Evolutionary conservation across 345 rosid species (phyloP), one percentile per base, ranked within the genome.

Genomic region (Lumnitzera racemosa): DNA sequence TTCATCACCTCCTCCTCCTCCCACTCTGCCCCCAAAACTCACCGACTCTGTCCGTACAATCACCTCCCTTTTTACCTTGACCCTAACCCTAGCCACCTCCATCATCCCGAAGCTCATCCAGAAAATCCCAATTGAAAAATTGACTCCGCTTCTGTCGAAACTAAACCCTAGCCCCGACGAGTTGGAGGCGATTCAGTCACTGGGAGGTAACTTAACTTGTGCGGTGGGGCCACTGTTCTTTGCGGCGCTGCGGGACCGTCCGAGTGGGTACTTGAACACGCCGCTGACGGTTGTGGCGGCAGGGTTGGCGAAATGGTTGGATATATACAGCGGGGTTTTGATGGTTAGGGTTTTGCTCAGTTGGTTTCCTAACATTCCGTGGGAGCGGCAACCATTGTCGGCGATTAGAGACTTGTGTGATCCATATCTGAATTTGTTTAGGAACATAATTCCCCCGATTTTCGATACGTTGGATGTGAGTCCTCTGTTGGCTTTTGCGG

Each of bases 341-440:
- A 78, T 87, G 96, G 87, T 92, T 51, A 78, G 96, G 80, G 98
- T 92, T 50, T 77, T 92, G 72, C 88, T 89, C 13, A 87, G 96
- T 68, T 92, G 96, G 98, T 92, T 92, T 71, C 98, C 96, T 0
- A 92, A 92, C 65, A 83, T 87, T 5, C 96, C 94, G 0, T 89
- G 96, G 98, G 96, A 92, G 50, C 72, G 88, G 23, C 96, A 87
- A 76, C 96, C 96, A 1, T 64, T 89, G 36, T 80, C 91, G 6
- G 96, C 96, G 1, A 83, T 89, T 6, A 76, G 94, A 62, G 96
- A 85, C 75, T 79, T 89, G 0, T 89, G 94, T 10, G 98, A 89
- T 70, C 98, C 96, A 4, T 89, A 92, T 52, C 70, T 92, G 65
- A 89, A 85, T 70, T 75, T 92, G 74, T 92, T 92, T 56, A 80